A percentile compares a stretch with the other conserved stretches of the same genome.
phyloP scores from a whole-genome alignment of 345 rosid genomes.

The Cardamine resedifolia region DNA sequence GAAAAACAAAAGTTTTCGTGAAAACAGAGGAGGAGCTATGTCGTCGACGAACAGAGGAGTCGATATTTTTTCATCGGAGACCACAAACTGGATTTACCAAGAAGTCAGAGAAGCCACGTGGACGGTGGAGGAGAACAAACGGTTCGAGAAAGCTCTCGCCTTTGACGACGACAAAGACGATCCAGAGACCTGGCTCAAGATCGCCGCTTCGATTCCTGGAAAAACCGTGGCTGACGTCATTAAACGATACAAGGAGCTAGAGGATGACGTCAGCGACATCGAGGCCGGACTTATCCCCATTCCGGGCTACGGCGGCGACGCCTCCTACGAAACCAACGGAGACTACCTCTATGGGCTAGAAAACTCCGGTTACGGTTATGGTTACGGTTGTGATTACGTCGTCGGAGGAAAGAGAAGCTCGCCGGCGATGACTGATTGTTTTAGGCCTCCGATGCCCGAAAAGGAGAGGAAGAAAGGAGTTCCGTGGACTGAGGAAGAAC shows the following conservation, averaged over 20 bases:
- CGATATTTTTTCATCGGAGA: conserved; percentile 51
- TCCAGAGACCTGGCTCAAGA: conserved; percentile 69
- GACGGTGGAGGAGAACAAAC: conserved; percentile 83
- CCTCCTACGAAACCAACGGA: conserved; percentile 30
- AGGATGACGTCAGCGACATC: conserved; percentile 76
- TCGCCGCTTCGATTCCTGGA: conserved; percentile 77
- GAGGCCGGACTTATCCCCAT: conserved; percentile 81
- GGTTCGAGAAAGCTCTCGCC: conserved; percentile 83
- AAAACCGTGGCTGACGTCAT: conserved; percentile 76
- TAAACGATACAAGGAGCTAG: conserved; percentile 67
- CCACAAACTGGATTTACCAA: conserved; percentile 55
- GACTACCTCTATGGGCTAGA: conserved; percentile 42
- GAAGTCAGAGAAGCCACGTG: conserved; percentile 55
- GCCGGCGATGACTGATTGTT: conserved; percentile 22
- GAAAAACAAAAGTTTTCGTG: background rate
- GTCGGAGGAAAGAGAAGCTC: conserved; percentile 68
- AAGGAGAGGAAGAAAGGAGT: conserved; percentile 97
- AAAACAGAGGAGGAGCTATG: conserved; percentile 17
- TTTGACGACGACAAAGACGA: conserved; percentile 69
- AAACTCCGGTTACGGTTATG: conserved; percentile 28
- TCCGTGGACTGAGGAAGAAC: conserved; percentile 99
- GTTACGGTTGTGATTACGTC: conserved; percentile 36
- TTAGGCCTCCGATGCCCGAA: conserved; percentile 48
- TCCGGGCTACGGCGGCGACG: conserved; percentile 51
- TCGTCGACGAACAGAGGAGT: conserved; percentile 40